A percentile compares a stretch with the other conserved stretches of the same genome.
Evolutionary conservation across 31 red algal species (phyloP).

Genomic region (Odonthalia washingtoniensis): DNA sequence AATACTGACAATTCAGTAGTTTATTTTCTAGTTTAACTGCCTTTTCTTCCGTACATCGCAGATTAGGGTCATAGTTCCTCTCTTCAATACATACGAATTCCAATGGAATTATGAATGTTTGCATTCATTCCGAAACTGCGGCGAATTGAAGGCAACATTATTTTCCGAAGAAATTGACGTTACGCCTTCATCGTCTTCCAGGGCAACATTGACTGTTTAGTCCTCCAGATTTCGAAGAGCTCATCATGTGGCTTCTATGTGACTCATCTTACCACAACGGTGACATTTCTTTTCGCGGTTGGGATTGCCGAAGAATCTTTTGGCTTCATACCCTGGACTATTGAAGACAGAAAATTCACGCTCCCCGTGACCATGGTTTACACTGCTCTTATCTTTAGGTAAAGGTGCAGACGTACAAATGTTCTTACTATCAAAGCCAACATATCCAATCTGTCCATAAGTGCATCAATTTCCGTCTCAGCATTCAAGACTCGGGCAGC

Average conservation of each 20-base stretch:
- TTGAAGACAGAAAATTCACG: background rate
- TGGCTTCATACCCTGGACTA: background rate
- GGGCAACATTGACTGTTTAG: background rate
- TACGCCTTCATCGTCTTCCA: background rate
- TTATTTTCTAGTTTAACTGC: no score
- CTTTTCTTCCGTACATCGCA: no score
- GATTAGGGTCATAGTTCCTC: no score
- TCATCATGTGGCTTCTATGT: background rate
- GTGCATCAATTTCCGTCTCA: no score
- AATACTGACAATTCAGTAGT: no score
- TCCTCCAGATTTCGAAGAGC: background rate
- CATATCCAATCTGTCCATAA: background rate
- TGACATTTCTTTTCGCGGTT: background rate
- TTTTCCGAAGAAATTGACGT: no score
- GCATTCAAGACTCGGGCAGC: background rate
- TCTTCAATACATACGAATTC: no score
- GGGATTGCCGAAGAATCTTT: background rate
- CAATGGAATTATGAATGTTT: no score
- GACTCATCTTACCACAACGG: background rate
- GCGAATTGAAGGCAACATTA: no score
- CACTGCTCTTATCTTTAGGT: background rate
- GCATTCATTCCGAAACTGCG: no score
- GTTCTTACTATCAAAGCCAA: background rate
- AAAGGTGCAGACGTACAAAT: background rate
- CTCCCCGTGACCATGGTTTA: background rate